Evolutionary conservation across 306 rosid species (phyloP).

Genomic region (Cyclanthera cordifolia): DNA sequence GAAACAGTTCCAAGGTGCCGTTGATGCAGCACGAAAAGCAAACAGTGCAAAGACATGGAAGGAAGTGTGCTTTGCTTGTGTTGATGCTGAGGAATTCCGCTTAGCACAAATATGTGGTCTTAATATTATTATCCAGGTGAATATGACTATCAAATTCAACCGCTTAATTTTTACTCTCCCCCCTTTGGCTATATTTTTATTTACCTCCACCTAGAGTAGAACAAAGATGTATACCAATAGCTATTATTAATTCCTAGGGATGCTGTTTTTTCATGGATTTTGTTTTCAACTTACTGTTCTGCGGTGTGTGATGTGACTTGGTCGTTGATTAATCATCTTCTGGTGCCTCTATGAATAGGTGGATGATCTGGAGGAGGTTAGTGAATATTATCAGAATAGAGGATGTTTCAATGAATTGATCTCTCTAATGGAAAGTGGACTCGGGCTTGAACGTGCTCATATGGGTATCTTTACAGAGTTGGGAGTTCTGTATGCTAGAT

Average conservation of each 20-base stretch:
- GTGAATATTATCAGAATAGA: conserved; percentile 95
- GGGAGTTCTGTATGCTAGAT: conserved; percentile 98
- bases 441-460: conserved; percentile 95
- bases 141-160: not conserved
- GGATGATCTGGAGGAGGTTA: conserved; percentile 98
- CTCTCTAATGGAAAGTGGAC: conserved; percentile 98
- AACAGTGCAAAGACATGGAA: conserved; percentile 99
- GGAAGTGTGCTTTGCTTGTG: conserved; percentile 99
- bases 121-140: conserved; percentile 91
- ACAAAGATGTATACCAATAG: not conserved
- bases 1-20: conserved; percentile 95
- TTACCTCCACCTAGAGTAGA: not conserved
- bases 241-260: not conserved
- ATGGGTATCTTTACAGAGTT: conserved; percentile 99
- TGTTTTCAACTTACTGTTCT: not conserved
- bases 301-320: not conserved
- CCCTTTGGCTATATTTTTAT: not conserved
- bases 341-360: conserved; percentile 38
- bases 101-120: conserved; percentile 98
- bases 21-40: conserved; percentile 99
- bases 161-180: conserved; percentile 1
- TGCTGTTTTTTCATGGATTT: not conserved
- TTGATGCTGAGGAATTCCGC: conserved; percentile 99
- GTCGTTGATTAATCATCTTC: conserved; percentile 9
- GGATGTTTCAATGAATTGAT: conserved; percentile 96